A percentile compares a stretch with the other conserved stretches of the same genome.
Conservation (phyloP, 495 filamentous ascomycete species). For the Neurospora sp. region DNA sequence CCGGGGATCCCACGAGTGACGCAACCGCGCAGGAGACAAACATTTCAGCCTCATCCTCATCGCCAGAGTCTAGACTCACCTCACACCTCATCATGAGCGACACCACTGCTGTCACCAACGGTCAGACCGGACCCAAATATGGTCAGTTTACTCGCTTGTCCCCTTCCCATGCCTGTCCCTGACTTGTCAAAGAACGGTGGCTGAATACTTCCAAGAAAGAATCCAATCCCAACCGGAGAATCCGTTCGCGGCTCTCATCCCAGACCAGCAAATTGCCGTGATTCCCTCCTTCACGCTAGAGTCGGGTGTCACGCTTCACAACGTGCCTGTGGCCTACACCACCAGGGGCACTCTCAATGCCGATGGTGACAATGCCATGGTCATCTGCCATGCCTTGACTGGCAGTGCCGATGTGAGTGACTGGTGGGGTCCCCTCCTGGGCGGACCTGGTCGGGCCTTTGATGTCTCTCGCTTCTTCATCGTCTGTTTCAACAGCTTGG, state of each 20-base stretch:
- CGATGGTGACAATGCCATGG: slow-evolving; percentile 77
- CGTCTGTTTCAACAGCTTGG: slow-evolving; percentile 90
- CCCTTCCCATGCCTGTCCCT: not conserved
- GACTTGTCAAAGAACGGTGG: slow-evolving; percentile 21
- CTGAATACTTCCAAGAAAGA: slow-evolving; percentile 54
- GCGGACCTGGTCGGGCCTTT: slow-evolving; percentile 81
- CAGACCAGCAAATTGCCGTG: slow-evolving; percentile 73
- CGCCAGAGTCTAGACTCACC: not conserved
- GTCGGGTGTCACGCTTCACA: slow-evolving; percentile 73
- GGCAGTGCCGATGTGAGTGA: slow-evolving; percentile 93
- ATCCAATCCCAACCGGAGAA: slow-evolving; percentile 69
- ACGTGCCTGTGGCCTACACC: slow-evolving; percentile 92
- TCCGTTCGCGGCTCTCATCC: slow-evolving; percentile 77
- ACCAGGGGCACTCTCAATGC: slow-evolving; percentile 68
- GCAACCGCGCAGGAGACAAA: not conserved
- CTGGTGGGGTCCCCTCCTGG: slow-evolving; percentile 96
- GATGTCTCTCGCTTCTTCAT: slow-evolving; percentile 89
- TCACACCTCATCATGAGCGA: slow-evolving; percentile 6
- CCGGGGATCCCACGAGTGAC: not conserved
- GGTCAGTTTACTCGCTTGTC: slow-evolving; percentile 24
- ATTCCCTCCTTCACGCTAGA: slow-evolving; percentile 89
- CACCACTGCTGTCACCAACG: slow-evolving; percentile 4
- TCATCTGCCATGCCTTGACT: slow-evolving; percentile 94
- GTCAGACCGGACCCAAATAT: slow-evolving; percentile 20
- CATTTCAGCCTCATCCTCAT: not conserved